Conservation (phyloP, 345 rosid genomes). For the Nasturtium officinale region DNA sequence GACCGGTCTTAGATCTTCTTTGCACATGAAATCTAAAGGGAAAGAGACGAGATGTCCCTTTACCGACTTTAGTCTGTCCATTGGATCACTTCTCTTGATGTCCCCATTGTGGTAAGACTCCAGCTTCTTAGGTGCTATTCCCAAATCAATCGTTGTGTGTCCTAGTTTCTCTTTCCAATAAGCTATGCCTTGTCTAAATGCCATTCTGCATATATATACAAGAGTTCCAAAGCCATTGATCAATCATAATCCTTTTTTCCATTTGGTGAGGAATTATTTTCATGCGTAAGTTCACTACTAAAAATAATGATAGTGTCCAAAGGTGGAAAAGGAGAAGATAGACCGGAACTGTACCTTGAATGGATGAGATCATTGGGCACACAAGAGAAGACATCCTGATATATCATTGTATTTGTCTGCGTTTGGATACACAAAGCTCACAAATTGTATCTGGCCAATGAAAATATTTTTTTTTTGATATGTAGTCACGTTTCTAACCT, state of each 20-base stretch:
- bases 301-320: neutral
- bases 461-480: neutral
- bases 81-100: constrained; percentile 54
- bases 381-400: constrained; percentile 92
- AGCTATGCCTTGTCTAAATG: constrained; percentile 63
- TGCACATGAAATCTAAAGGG: constrained; percentile 92
- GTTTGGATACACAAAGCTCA: constrained; percentile 15
- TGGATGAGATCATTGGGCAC: constrained; percentile 89
- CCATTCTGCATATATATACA: constrained; percentile 41
- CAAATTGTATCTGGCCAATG: constrained; percentile 14
- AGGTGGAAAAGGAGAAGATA: constrained; percentile 13
- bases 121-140: constrained; percentile 77
- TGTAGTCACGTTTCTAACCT: constrained; percentile 53
- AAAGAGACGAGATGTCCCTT: constrained; percentile 90
- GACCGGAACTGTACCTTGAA: constrained; percentile 57
- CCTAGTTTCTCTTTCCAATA: constrained; percentile 79
- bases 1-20: constrained; percentile 80
- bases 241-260: constrained; percentile 5
- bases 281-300: neutral
- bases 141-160: constrained; percentile 88
- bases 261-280: neutral
- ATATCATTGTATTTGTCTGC: constrained; percentile 83
- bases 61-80: constrained; percentile 66
- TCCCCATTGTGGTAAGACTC: constrained; percentile 73
- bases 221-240: constrained; percentile 2